phyloP scores from a whole-genome alignment of 2,329 filamentous ascomycete species.

The Ophiostoma sp. region DNA sequence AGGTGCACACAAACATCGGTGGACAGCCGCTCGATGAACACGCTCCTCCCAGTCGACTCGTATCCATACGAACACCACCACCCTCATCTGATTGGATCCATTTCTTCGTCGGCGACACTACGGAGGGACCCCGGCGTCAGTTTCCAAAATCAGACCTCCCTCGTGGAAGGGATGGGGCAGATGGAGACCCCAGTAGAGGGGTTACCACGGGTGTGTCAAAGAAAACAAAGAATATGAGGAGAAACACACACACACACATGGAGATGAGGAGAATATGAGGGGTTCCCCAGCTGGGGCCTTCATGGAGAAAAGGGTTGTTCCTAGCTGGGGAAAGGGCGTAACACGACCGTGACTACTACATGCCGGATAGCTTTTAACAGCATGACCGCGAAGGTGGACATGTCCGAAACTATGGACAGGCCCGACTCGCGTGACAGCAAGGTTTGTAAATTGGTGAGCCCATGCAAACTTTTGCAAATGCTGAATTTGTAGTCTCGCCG shows the following conservation, averaged over 20 bases:
- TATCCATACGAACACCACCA: background rate
- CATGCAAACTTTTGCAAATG: background rate
- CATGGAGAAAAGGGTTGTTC: too few species aligned
- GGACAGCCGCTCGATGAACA: too few species aligned
- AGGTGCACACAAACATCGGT: background rate
- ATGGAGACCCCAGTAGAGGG: background rate
- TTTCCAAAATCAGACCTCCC: background rate
- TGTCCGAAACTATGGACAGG: background rate
- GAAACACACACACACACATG: background rate
- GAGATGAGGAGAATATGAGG: background rate
- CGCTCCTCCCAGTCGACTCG: too few species aligned
- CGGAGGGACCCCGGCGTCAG: conserved; percentile 13
- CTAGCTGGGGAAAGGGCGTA: background rate
- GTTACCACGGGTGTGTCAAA: background rate
- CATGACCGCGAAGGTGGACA: background rate
- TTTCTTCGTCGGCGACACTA: background rate
- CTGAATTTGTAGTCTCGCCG: background rate
- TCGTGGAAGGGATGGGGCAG: background rate
- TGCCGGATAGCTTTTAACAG: too few species aligned
- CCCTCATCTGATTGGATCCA: background rate
- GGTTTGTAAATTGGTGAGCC: background rate
- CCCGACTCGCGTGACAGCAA: conserved; percentile 1
- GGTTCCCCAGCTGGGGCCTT: background rate
- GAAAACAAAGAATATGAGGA: background rate
- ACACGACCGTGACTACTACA: background rate